Conservation (phyloP, 768 basidiomycete genomes). For the Roridomyces roridus region DNA sequence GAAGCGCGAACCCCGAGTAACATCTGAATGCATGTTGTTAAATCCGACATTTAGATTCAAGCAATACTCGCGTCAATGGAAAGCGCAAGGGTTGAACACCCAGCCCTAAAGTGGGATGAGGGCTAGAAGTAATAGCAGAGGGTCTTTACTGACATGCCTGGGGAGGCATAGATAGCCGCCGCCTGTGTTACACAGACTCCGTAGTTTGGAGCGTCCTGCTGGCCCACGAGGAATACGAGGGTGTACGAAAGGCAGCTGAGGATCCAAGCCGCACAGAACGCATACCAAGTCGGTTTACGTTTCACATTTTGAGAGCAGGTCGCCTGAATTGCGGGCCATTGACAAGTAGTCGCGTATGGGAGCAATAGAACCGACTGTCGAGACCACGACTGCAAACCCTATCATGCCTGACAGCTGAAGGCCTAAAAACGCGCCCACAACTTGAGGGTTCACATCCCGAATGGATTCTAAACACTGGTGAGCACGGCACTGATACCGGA, state of each 20-base stretch:
- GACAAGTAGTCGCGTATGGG: too few relatives aligned
- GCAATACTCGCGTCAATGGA: slow-evolving; percentile 31
- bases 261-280: slow-evolving; percentile 38
- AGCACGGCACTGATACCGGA: not conserved
- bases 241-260: slow-evolving; percentile 37
- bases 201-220: slow-evolving; percentile 31
- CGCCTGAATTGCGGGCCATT: slow-evolving; percentile 8
- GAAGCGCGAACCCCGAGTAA: slow-evolving; percentile 32
- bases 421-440: slow-evolving; percentile 34
- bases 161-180: slow-evolving; percentile 39
- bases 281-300: slow-evolving; percentile 41
- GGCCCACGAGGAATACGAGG: slow-evolving; percentile 37
- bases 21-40: slow-evolving; percentile 27
- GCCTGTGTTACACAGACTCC: slow-evolving; percentile 35
- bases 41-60: not conserved
- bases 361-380: slow-evolving; percentile 25
- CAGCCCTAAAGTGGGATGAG: slow-evolving; percentile 23
- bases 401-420: slow-evolving; percentile 34
- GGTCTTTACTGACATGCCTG: slow-evolving; percentile 32
- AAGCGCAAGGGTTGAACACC: slow-evolving; percentile 35
- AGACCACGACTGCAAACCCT: slow-evolving; percentile 30
- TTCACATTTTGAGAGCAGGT: slow-evolving; percentile 31
- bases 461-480: not conserved
- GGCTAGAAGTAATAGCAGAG: not conserved
- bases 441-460: not conserved